phyloP scores from a whole-genome alignment of 169 alveolate species.

The Besnoitia besnoiti region DNA sequence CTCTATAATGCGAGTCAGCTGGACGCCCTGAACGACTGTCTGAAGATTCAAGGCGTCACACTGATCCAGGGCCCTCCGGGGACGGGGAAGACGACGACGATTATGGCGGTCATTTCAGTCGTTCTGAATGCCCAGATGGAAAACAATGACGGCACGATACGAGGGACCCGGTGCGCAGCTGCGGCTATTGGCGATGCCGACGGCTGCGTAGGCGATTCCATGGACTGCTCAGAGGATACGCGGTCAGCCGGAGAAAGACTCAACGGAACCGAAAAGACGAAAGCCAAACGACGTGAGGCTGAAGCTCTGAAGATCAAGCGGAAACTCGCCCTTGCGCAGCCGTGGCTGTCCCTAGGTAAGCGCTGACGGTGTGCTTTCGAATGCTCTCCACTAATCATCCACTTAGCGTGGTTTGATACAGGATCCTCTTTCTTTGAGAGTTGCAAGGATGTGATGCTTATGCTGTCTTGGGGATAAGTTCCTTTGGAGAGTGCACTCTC shows the following conservation, averaged over 20 bases:
- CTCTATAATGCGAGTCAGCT: constrained; percentile 70
- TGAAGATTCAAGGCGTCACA: constrained; percentile 75
- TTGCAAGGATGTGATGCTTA: no score
- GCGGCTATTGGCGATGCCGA: neutral
- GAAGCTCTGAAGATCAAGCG: neutral
- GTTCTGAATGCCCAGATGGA: constrained; percentile 69
- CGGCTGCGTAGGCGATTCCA: neutral
- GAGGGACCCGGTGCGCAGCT: neutral
- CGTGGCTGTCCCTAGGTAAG: neutral
- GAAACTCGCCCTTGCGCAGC: neutral
- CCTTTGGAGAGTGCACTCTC: no score
- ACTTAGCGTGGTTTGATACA: no score
- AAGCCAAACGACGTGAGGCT: neutral
- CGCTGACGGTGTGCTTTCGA: neutral
- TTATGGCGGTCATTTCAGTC: constrained; percentile 72
- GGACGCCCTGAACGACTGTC: constrained; percentile 70
- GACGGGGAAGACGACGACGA: constrained; percentile 78
- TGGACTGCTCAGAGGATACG: neutral
- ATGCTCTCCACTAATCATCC: no score
- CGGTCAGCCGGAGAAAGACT: neutral
- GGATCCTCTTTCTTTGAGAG: no score
- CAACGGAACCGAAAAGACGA: neutral
- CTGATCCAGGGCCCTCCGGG: constrained; percentile 80
- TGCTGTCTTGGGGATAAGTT: no score
- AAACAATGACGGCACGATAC: neutral